phyloP scores from a whole-genome alignment of 1,284 basidiomycete species.

The Cutaneotrichosporon cyanovorans region DNA sequence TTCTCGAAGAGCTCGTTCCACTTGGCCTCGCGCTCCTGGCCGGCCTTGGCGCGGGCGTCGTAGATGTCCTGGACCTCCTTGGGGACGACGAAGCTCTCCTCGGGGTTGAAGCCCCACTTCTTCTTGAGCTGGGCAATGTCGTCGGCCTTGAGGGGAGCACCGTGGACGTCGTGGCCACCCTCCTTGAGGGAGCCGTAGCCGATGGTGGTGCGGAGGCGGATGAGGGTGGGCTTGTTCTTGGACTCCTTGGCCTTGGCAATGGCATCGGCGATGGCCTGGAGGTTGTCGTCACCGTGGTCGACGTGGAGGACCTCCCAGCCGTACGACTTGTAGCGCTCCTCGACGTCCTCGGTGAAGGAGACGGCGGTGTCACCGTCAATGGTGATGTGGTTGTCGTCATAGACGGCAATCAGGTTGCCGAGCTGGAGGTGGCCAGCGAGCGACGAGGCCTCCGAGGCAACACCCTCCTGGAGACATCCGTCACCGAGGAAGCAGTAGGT shows the following conservation, averaged over 20 bases:
- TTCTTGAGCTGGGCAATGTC: conserved; percentile 78
- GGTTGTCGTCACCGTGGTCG: conserved; percentile 76
- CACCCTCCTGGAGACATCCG: conserved; percentile 94
- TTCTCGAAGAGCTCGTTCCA: conserved; percentile 67
- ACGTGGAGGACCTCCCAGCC: conserved; percentile 89
- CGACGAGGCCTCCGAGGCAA: conserved; percentile 80
- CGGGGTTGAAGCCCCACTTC: conserved; percentile 75
- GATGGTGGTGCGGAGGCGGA: conserved; percentile 81
- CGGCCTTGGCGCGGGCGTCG: conserved; percentile 58
- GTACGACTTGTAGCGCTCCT: conserved; percentile 78
- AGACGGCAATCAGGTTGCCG: conserved; percentile 84
- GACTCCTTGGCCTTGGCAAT: conserved; percentile 69
- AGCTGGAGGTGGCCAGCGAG: conserved; percentile 86
- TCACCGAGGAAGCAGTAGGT: conserved; percentile 92
- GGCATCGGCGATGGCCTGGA: conserved; percentile 69
- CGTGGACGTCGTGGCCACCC: conserved; percentile 89
- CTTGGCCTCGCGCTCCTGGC: conserved; percentile 63
- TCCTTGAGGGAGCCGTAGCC: conserved; percentile 87
- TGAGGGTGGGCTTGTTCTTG: conserved; percentile 76
- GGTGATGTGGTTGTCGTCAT: conserved; percentile 89
- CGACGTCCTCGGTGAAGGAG: conserved; percentile 91
- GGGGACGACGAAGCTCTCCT: conserved; percentile 72
- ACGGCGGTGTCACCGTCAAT: conserved; percentile 89
- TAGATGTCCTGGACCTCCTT: conserved; percentile 66
- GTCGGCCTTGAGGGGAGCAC: conserved; percentile 84